These are phyloP conservation scores for Spiraea crenata DNA, from an alignment of 331 rosid species.

Conservation along the genomic window DNA sequence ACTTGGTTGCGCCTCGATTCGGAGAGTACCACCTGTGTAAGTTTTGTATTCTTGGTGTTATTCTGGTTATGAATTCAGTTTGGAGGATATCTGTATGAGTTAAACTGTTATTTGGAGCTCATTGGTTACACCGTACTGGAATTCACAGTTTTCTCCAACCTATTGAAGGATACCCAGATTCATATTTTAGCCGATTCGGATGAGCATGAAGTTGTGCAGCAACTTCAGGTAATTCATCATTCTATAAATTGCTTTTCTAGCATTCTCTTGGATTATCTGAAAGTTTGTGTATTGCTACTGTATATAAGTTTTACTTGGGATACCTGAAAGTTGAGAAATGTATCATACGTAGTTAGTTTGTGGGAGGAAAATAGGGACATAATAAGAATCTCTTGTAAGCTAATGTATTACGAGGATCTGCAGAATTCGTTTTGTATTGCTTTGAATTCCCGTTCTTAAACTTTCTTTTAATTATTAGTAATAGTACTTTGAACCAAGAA, in stretches of 20 bases:
- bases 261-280: neutral
- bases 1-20: constrained; percentile 76
- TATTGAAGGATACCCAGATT: constrained; percentile 91
- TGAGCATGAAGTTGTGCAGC: constrained; percentile 92
- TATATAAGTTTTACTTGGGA: neutral
- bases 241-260: neutral
- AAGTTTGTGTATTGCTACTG: neutral
- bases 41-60: constrained; percentile 30
- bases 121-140: constrained; percentile 34
- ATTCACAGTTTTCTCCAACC: constrained; percentile 93
- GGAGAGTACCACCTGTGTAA: constrained; percentile 93
- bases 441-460: neutral
- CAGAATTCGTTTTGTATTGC: neutral
- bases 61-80: neutral
- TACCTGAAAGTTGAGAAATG: neutral
- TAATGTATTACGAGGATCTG: neutral
- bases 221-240: constrained; percentile 68
- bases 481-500: neutral
- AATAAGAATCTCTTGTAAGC: neutral
- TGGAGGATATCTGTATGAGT: neutral
- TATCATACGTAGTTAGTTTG: neutral
- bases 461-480: neutral
- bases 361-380: neutral
- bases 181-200: constrained; percentile 89
- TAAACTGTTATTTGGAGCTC: constrained; percentile 5